Evolutionary conservation across 257 asterid species (phyloP).

Genomic region (Oldenlandia corymbosa): DNA sequence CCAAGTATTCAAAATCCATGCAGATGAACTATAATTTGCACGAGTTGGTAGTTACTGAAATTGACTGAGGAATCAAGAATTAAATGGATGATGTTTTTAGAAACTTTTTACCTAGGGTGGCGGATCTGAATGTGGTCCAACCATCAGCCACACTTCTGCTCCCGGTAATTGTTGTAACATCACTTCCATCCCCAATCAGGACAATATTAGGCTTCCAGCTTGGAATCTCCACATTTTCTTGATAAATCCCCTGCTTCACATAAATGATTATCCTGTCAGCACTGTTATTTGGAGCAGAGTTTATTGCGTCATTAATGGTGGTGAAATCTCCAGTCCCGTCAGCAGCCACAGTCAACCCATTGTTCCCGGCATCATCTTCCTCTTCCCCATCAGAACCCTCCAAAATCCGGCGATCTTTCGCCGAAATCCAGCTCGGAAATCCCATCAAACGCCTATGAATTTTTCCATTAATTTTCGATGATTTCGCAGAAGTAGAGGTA

Average conservation of each 20-base stretch:
- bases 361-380: constrained; percentile 36
- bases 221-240: constrained; percentile 80
- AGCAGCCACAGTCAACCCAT: constrained; percentile 54
- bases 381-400: constrained; percentile 39
- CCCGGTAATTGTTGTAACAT: constrained; percentile 54
- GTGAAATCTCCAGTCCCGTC: constrained; percentile 77
- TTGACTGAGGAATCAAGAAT: too few species aligned
- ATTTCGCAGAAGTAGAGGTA: not conserved
- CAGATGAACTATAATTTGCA: too few species aligned
- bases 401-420: constrained; percentile 37
- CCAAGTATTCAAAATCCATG: not conserved
- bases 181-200: constrained; percentile 74
- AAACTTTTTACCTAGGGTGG: constrained; percentile 61
- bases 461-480: constrained; percentile 7
- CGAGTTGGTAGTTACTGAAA: too few species aligned
- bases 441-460: constrained; percentile 48
- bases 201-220: constrained; percentile 67
- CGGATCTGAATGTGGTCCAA: constrained; percentile 96
- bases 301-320: constrained; percentile 48
- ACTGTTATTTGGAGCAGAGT: constrained; percentile 63
- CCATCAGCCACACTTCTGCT: constrained; percentile 57
- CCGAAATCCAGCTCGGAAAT: constrained; percentile 55
- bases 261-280: constrained; percentile 43
- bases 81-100: too few species aligned
- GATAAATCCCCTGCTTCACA: constrained; percentile 55